Evolutionary conservation across 2,329 filamentous ascomycete species (phyloP), one percentile per base, ranked within the genome.

Genomic region (Cylindrodendrum hubeiense): DNA sequence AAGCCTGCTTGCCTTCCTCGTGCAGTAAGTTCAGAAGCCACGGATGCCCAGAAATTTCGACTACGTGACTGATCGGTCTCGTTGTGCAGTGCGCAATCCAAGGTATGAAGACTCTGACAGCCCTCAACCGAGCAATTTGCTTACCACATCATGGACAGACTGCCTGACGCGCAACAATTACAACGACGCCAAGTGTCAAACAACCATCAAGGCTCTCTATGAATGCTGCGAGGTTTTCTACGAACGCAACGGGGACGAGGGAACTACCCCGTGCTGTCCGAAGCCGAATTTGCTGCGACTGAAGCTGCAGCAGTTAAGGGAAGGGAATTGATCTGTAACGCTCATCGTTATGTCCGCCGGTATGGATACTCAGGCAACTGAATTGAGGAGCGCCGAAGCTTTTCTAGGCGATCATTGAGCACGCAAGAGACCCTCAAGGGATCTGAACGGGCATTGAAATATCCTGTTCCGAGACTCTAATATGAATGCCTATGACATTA

Each of bases 401-500:
- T 79, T 92, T 93, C 97, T 93, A 92, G 95, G 92, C 93, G 87
- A 93, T 94, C 93, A 91, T 95, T 89, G 94, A 99, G 96, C 96
- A 93, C 95, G 95, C 93, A 85, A 85, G 92, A 95, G 93, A 87
- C 85, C 91, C 88, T 83, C 86, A 81, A 81, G 86, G 90, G 88
- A 91, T 89, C 93, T 97, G 93, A 93, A 93, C 90, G 94, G 94
- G 92, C 89, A 98, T 88, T 93, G 93, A 95, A 74, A 79, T 79
- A 81, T 89, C 92, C 90, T 93, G 90, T 90, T 92, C 92, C 95
- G 95, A 97, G 96, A 99, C 96, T 99, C 96, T 98, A 98, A 95
- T 93, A 93, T 93, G 89, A 91, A 92, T 91, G 94, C 91, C 90
- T 79, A 86, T 89, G 89, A 93, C 90, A 93, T 93, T 95, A 30